Base-by-base conservation (phyloP, 768 basidiomycete genomes). In the Chalciporus chontae region DNA sequence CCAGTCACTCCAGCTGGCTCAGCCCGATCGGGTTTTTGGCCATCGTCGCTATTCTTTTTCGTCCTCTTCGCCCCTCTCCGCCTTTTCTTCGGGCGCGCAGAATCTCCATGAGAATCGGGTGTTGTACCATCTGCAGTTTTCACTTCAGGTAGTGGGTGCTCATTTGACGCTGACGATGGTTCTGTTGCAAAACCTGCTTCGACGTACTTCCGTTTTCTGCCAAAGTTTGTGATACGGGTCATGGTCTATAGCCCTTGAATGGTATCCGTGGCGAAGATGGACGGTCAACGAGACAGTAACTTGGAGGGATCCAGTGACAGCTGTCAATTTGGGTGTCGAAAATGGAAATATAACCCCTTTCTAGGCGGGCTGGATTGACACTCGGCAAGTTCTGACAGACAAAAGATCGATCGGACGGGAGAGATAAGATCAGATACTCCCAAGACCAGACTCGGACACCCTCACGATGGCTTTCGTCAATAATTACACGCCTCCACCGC, bases 161-260 rank as follows among this genome's bases (percentile, higher is more conserved):
- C 43, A 17, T 27, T 42, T 21, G 41, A 34, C 18, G 52, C 36
- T 17, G 47, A 40, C 13, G 64, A 9, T 14, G 19, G 24, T 15
- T 54, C 53, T 26, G 42, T 46, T 29, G 52, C 29, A 55, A 85
- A 79, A 0, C 79, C 81, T 13, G 87, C 84, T 52, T 90, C 74
- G 13, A 89, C 54, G 59, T 87, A 81, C 5, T 81, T 84, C 43
- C 88, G 72, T 63, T 90, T 91, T 46, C 77, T 75, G n/a, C 83
- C 84, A 64, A 90, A 76, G 57, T 80, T 83, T 8, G 89, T 88
- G 49, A 83, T 71, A 38, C 88, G 79, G 13, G 88, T 89, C 88
- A 90, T 90, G 40, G 37, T 27, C 36, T 27, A 17, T 6, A 19
- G 8, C 26, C 5, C 26, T 26, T 36, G 34, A 36, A 36, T 2